Evolutionary conservation across 257 asterid genomes (phyloP), one percentile per base, ranked within the genome.

Genomic region (Ballota nigra): DNA sequence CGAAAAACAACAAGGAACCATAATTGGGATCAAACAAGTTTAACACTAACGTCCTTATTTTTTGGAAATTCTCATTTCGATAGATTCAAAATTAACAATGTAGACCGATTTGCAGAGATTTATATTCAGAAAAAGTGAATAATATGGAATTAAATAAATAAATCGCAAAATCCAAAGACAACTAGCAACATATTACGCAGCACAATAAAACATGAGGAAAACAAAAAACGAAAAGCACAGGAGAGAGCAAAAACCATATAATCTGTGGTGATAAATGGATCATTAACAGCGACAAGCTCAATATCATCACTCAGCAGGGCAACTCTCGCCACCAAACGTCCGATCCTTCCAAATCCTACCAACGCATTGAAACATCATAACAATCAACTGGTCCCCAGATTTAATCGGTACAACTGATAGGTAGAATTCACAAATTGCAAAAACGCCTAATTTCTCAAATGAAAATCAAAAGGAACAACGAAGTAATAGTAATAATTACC

Each of bases 321-420:
- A 2, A 92, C 97, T 71, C 96, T 82, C 0, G 97, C 97, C 36
- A 92, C 97, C 89, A 92, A 77, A 68, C 96, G 93, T 4, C 96
- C 96, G 71, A 92, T 92, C 76, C 93, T 85, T 82, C 97, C 97
- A 47, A 91, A 89, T 22, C 97, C 97, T 91, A 11, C 97, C 97
- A 89, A 11, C 23, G 5, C 55, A 51, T 45, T 15, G 13, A 68
- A 28, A 5, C 43, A 8, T 12, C 16, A 15, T 0, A 12, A 23
- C n/a, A 43, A 34, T 1, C 22, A n/a, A n/a, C n/a, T n/a, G n/a
- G n/a, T n/a, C n/a, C n/a, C n/a, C n/a, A n/a, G n/a, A n/a, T n/a
- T n/a, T n/a, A n/a, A n/a, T n/a, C n/a, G n/a, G n/a, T n/a, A n/a
- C n/a, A n/a, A n/a, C n/a, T n/a, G n/a, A n/a, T n/a, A n/a, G n/a